Evolutionary conservation across 1,284 basidiomycete genomes (phyloP).

Genomic region (Earliella scabrosa): DNA sequence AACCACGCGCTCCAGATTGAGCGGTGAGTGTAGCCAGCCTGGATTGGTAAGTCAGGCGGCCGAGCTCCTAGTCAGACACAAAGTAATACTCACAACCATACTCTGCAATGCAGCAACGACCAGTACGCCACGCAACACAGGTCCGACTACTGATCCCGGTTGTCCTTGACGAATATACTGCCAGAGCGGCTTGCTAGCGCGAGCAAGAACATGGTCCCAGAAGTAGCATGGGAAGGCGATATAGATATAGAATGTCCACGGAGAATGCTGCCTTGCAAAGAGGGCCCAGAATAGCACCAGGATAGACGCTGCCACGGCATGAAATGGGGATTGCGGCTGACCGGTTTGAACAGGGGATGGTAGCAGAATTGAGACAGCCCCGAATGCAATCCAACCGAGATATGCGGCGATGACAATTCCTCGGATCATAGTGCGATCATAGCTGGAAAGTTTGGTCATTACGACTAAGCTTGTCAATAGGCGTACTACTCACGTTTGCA

Average conservation of each 20-base stretch:
- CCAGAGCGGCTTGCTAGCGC: slow-evolving; percentile 31
- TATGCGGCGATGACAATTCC: slow-evolving; percentile 77
- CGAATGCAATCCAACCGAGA: slow-evolving; percentile 77
- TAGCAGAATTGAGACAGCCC: slow-evolving; percentile 56
- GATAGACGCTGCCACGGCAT: slow-evolving; percentile 33
- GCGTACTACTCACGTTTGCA: slow-evolving; percentile 65
- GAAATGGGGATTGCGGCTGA: slow-evolving; percentile 12
- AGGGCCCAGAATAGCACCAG: slow-evolving; percentile 48
- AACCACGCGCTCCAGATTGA: slow-evolving; percentile 78
- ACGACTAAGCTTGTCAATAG: no score
- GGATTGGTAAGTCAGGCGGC: background rate
- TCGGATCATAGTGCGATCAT: slow-evolving; percentile 79
- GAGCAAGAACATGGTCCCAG: slow-evolving; percentile 53
- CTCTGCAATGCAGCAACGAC: slow-evolving; percentile 56
- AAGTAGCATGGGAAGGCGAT: slow-evolving; percentile 78
- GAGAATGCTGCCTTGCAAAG: slow-evolving; percentile 69
- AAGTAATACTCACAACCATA: slow-evolving; percentile 67
- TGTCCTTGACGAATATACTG: slow-evolving; percentile 4
- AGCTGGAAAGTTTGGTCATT: slow-evolving; percentile 39
- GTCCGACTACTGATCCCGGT: slow-evolving; percentile 13
- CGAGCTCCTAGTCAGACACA: background rate
- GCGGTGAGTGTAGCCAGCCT: slow-evolving; percentile 75
- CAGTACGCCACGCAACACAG: slow-evolving; percentile 34
- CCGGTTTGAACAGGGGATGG: slow-evolving; percentile 7
- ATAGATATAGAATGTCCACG: slow-evolving; percentile 81